Base-by-base conservation (phyloP, 768 basidiomycete genomes). In the Mrakia gelida region DNA sequence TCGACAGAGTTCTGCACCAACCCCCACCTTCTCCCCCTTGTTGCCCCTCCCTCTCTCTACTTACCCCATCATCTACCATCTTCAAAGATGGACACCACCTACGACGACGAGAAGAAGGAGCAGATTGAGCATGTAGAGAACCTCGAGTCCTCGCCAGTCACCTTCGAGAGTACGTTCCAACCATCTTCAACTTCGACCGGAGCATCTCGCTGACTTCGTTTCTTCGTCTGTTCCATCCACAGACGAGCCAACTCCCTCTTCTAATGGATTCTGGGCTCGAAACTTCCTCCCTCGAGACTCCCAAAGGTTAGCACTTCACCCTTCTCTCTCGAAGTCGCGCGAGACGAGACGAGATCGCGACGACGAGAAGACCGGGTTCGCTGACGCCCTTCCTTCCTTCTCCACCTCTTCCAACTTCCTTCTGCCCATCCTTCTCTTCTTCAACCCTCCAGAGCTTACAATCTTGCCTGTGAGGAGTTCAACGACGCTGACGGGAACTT, bases 201-300 rank as follows among this genome's bases (percentile, higher is more conserved):
- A 45, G 54, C 54, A n/a, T 13, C 54, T 56, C 23, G 54, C 54
- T n/a, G 54, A 23, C 54, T 21, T 56, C 54, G 9, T 56, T 23
- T 15, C 26, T 56, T 38, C 38, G 38, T 56, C 26, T 56, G 10
- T 56, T 26, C 54, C 45, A 45, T 45, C 45, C 45, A 45, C 45
- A 56, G 54, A 21, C 26, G 54, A 56, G 54, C 54, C 54, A 3
- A 56, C 54, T 26, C 54, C 54, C 23, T 21, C 54, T n/a, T n/a
- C 23, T 56, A 43, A 38, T 34, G 65, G 65, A 3, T 68, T 68
- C 38, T 68, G 34, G 65, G 65, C 65, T 34, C 32, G 65, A 11
- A 68, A 68, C 65, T 68, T 68, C 38, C 21, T 68, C 3, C 65
- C 65, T 68, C 65, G 34, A 26, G 65, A 68, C 38, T 68, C 65